A percentile compares a stretch with the other conserved stretches of the same genome.
Evolutionary conservation across 257 asterid species (phyloP).

Genomic region (Voacanga thouarsii): DNA sequence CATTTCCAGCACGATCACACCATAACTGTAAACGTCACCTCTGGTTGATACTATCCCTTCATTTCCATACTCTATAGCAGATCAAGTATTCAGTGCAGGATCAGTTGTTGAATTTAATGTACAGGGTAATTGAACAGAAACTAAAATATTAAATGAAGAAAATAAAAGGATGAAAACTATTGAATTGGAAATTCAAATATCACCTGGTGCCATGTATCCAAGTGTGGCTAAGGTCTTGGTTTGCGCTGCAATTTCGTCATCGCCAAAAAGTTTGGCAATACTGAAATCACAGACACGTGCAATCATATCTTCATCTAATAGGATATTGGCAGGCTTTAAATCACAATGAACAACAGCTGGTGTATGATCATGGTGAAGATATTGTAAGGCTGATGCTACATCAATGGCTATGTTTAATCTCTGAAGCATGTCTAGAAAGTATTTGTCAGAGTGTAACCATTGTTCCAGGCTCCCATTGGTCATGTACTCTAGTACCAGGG

Average conservation of each 20-base stretch:
- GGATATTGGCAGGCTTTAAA: slow-evolving; percentile 23
- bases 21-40: slow-evolving; percentile 12
- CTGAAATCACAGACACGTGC: slow-evolving; percentile 21
- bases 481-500: slow-evolving; percentile 3
- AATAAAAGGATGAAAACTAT: not conserved
- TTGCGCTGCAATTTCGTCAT: slow-evolving; percentile 14
- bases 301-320: slow-evolving; percentile 17
- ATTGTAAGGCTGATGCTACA: not conserved
- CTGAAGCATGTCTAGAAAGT: not conserved
- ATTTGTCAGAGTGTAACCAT: slow-evolving; percentile 2
- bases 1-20: slow-evolving; percentile 10
- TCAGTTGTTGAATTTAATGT: not conserved
- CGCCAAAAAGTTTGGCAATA: slow-evolving; percentile 15
- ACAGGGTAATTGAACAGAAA: not conserved
- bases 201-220: slow-evolving; percentile 31
- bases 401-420: slow-evolving; percentile 1
- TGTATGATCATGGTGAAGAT: not conserved
- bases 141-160: not conserved
- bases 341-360: slow-evolving; percentile 20
- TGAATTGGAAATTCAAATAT: not conserved
- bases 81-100: not conserved
- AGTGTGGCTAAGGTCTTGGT: slow-evolving; percentile 27
- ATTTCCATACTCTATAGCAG: slow-evolving; percentile 8
- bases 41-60: slow-evolving; percentile 3
- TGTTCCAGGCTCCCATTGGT: not conserved